Percentiles rank a stretch among this genome's conserved stretches.
Conservation (phyloP, 169 alveolate genomes). For the Eimeria falciformis region DNA sequence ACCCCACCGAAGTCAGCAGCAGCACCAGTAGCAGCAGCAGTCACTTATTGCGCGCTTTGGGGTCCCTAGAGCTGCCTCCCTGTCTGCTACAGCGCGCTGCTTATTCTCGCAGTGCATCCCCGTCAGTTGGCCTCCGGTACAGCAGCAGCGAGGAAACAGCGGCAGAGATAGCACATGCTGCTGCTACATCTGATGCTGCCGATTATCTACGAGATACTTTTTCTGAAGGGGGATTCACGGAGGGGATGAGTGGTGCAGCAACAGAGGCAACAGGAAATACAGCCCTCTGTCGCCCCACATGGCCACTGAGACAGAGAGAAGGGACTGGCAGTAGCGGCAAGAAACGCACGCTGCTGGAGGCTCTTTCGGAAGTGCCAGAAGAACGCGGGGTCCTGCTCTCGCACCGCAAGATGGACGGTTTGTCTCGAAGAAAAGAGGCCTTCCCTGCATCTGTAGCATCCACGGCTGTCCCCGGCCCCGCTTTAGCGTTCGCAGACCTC, state of each 20-base stretch:
- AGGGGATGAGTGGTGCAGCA: neutral
- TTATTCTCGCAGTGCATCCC: neutral
- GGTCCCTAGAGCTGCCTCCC: slow-evolving; percentile 30
- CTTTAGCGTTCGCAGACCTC: neutral
- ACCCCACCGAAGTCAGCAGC: slow-evolving; percentile 11
- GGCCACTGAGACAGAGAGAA: slow-evolving; percentile 20
- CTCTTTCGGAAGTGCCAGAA: slow-evolving; percentile 4
- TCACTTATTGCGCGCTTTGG: slow-evolving; percentile 14
- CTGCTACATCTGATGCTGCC: slow-evolving; percentile 5
- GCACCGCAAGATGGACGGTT: neutral
- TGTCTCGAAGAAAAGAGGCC: neutral
- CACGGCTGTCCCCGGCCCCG: neutral
- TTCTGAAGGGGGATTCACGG: slow-evolving; percentile 7
- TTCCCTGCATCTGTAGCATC: neutral
- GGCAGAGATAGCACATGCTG: slow-evolving; percentile 16
- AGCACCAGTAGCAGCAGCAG: slow-evolving; percentile 52
- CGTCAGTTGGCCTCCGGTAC: neutral
- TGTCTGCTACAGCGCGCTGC: slow-evolving; percentile 12
- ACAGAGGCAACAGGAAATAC: slow-evolving; percentile 25
- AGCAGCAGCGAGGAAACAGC: slow-evolving; percentile 55
- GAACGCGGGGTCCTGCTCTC: neutral
- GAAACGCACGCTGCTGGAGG: slow-evolving; percentile 27
- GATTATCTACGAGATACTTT: neutral
- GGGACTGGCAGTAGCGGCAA: slow-evolving; percentile 11
- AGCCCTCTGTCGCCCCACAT: slow-evolving; percentile 18